These are phyloP conservation scores for Saccharomycopsis oosterbeekiorum DNA, from an alignment of 805 yeast genomes.

Conservation along the genomic window DNA sequence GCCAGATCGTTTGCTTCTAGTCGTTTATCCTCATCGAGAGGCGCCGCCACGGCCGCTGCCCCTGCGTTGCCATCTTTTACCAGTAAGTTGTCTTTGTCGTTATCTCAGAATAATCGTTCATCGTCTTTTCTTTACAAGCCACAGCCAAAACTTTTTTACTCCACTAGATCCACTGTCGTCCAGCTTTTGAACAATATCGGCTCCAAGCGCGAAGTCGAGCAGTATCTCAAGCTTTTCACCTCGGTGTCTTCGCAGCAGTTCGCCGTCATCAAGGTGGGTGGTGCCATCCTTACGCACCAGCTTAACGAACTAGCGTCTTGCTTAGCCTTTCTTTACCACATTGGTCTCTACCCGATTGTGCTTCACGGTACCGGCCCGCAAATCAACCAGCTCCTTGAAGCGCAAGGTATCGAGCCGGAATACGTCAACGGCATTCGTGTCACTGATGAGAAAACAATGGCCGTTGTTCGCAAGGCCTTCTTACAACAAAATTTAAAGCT, in stretches of 20 bases:
- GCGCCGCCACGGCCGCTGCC: not conserved
- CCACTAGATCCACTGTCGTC: slow-evolving; percentile 90
- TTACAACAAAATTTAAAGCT: slow-evolving; percentile 89
- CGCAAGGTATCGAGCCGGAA: slow-evolving; percentile 91
- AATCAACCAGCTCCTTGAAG: slow-evolving; percentile 86
- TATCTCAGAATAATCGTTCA: not conserved
- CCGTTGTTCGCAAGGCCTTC: slow-evolving; percentile 91
- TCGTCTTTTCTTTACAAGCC: not conserved
- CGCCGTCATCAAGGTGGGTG: slow-evolving; percentile 98
- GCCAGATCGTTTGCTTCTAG: not conserved
- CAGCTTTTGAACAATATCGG: slow-evolving; percentile 94
- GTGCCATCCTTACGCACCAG: slow-evolving; percentile 95
- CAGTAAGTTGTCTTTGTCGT: not conserved
- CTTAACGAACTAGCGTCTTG: slow-evolving; percentile 90
- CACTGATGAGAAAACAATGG: slow-evolving; percentile 90
- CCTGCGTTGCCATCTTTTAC: not conserved
- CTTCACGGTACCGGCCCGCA: slow-evolving; percentile 99
- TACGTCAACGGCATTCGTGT: slow-evolving; percentile 95
- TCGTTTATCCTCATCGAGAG: not conserved
- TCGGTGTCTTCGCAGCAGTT: slow-evolving; percentile 94
- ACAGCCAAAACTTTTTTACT: slow-evolving; percentile 24
- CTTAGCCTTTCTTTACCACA: slow-evolving; percentile 91
- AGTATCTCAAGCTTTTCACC: slow-evolving; percentile 90
- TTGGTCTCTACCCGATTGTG: slow-evolving; percentile 93
- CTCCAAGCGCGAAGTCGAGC: slow-evolving; percentile 96